A percentile compares a stretch with the other conserved stretches of the same genome.
phyloP scores from a whole-genome alignment of 805 yeast species.

The Cyberlindnera amylophila region DNA sequence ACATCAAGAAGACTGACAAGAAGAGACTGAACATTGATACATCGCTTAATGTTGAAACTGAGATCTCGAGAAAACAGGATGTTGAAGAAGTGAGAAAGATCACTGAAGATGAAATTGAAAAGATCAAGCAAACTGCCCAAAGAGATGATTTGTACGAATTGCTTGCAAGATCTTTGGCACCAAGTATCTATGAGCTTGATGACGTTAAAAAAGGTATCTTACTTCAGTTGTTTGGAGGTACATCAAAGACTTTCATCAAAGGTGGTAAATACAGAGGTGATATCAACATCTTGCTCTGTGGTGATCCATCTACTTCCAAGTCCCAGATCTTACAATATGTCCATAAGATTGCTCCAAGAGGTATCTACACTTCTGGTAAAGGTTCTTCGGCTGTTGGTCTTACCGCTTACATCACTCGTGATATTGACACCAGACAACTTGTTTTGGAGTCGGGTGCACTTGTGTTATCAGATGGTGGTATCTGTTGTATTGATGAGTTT shows the following conservation, averaged over 20 bases:
- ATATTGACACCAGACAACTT: slow-evolving; percentile 86
- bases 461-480: slow-evolving; percentile 95
- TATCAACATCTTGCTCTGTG: slow-evolving; percentile 85
- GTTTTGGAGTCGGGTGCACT: slow-evolving; percentile 96
- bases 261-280: slow-evolving; percentile 98
- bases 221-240: slow-evolving; percentile 91
- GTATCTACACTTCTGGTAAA: slow-evolving; percentile 96
- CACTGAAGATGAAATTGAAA: slow-evolving; percentile 62
- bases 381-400: slow-evolving; percentile 99
- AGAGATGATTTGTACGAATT: slow-evolving; percentile 83
- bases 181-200: slow-evolving; percentile 94
- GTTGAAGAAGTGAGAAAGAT: slow-evolving; percentile 74
- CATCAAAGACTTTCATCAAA: slow-evolving; percentile 80
- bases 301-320: slow-evolving; percentile 97
- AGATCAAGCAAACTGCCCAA: slow-evolving; percentile 55
- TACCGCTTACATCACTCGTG: slow-evolving; percentile 95
- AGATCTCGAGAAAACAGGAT: slow-evolving; percentile 54
- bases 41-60: slow-evolving; percentile 50
- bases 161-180: slow-evolving; percentile 87
- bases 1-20: slow-evolving; percentile 80
- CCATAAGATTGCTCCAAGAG: slow-evolving; percentile 96
- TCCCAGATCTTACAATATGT: slow-evolving; percentile 93
- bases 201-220: slow-evolving; percentile 95
- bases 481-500: slow-evolving; percentile 97
- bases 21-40: slow-evolving; percentile 78